A percentile compares a stretch with the other conserved stretches of the same genome.
phyloP scores from a whole-genome alignment of 345 rosid species.

The Bretschneidera sinensis region DNA sequence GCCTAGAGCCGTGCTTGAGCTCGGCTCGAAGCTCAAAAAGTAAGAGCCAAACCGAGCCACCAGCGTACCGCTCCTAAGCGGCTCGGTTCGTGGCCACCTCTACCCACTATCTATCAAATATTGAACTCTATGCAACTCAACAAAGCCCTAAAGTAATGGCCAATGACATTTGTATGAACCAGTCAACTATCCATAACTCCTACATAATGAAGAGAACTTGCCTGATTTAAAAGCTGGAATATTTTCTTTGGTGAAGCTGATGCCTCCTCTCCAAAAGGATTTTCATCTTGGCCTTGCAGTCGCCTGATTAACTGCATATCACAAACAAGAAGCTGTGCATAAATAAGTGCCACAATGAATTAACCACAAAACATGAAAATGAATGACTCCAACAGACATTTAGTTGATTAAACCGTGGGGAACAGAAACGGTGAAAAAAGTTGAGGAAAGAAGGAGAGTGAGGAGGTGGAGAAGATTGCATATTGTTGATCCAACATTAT shows the following conservation, averaged over 20 bases:
- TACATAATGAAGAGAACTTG: constrained; percentile 12
- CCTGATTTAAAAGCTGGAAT: constrained; percentile 94
- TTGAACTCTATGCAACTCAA: too few relatives aligned
- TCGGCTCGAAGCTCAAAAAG: too few relatives aligned
- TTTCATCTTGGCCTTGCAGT: constrained; percentile 86
- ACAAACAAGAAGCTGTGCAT: neutral
- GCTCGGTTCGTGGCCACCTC: too few relatives aligned
- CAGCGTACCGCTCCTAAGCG: too few relatives aligned
- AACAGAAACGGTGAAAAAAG: neutral
- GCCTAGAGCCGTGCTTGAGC: too few relatives aligned
- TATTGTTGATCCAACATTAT: neutral
- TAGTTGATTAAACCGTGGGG: neutral
- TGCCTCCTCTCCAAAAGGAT: constrained; percentile 86
- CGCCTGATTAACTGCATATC: constrained; percentile 63
- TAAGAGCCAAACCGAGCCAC: too few relatives aligned
- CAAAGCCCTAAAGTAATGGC: neutral
- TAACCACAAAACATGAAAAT: neutral
- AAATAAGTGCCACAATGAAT: constrained; percentile 5
- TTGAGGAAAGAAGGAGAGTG: neutral
- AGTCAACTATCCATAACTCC: neutral
- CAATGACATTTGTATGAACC: neutral
- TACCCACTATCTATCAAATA: too few relatives aligned
- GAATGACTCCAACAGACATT: neutral
- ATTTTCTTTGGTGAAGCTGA: constrained; percentile 77
- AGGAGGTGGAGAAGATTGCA: neutral